These are phyloP conservation scores for Carex pumila DNA, from an alignment of 176 grass and related monocot genomes.

Conservation along the genomic window DNA sequence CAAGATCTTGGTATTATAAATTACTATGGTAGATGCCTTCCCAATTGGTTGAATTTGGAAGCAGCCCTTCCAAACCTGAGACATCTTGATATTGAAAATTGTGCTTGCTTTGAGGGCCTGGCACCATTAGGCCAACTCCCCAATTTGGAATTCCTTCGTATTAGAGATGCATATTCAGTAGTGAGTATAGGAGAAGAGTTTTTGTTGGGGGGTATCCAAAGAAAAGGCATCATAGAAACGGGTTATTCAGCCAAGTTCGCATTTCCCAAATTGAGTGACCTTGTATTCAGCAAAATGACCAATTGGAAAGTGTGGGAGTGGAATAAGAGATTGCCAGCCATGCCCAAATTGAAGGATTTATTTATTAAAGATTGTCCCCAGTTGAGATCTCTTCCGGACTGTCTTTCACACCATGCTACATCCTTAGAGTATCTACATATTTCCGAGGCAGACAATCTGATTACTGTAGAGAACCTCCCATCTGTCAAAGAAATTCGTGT, in stretches of 20 bases:
- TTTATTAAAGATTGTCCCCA: not conserved
- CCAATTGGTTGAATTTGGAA: not conserved
- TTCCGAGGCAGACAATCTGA: not conserved
- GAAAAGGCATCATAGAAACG: too few relatives aligned
- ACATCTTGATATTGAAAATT: not conserved
- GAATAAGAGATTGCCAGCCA: not conserved
- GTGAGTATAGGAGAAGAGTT: not conserved
- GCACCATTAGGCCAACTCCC: too few relatives aligned
- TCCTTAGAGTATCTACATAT: not conserved
- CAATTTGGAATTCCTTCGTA: too few relatives aligned
- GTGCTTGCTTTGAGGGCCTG: not conserved
- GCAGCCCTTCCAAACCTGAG: not conserved
- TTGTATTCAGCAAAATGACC: not conserved
- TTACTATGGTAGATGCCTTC: not conserved
- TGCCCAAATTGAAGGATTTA: not conserved
- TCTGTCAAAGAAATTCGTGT: not conserved
- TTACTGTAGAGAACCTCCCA: not conserved
- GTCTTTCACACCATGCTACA: not conserved
- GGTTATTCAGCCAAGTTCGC: not conserved
- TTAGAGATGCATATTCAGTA: not conserved
- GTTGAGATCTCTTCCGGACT: not conserved
- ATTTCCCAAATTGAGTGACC: not conserved
- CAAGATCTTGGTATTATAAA: not conserved
- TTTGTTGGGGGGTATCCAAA: too few relatives aligned
- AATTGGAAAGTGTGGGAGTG: not conserved